Evolutionary conservation across 2,329 filamentous ascomycete genomes (phyloP).

Genomic region (Penicillium sp.): DNA sequence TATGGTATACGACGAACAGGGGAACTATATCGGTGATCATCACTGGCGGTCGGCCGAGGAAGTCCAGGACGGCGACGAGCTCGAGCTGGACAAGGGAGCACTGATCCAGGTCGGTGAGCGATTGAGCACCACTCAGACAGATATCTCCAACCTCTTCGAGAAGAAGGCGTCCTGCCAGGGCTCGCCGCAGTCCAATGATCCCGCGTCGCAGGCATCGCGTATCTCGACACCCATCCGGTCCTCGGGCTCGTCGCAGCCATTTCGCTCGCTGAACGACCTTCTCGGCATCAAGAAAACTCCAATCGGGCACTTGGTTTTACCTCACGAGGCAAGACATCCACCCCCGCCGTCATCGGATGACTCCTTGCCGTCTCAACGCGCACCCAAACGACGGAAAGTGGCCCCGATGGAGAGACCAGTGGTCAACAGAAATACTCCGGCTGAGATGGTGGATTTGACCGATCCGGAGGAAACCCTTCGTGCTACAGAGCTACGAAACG

Average conservation of each 20-base stretch:
- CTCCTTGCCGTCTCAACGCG: constrained; percentile 19
- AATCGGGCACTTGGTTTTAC: constrained; percentile 62
- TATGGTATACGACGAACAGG: constrained; percentile 81
- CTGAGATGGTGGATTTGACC: constrained; percentile 24
- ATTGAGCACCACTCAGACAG: constrained; percentile 68
- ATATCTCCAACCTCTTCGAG: constrained; percentile 69
- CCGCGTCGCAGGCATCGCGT: constrained; percentile 43
- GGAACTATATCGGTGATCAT: constrained; percentile 77
- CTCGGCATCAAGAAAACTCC: constrained; percentile 62
- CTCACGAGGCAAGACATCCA: constrained; percentile 52
- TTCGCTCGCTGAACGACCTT: constrained; percentile 58
- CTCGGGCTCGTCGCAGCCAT: constrained; percentile 41
- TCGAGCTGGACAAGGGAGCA: constrained; percentile 70
- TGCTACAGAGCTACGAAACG: background rate
- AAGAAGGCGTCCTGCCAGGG: constrained; percentile 52
- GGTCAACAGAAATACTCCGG: constrained; percentile 4
- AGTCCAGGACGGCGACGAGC: constrained; percentile 76
- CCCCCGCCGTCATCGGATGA: constrained; percentile 7
- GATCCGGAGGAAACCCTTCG: constrained; percentile 1
- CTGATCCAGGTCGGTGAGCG: constrained; percentile 77
- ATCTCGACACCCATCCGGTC: constrained; percentile 30
- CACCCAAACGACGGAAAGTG: constrained; percentile 34
- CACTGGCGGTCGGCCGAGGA: constrained; percentile 68
- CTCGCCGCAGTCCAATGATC: constrained; percentile 26
- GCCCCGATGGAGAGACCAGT: constrained; percentile 7